Conservation (phyloP, 2,329 filamentous ascomycete genomes). For the Massarina eburnea region DNA sequence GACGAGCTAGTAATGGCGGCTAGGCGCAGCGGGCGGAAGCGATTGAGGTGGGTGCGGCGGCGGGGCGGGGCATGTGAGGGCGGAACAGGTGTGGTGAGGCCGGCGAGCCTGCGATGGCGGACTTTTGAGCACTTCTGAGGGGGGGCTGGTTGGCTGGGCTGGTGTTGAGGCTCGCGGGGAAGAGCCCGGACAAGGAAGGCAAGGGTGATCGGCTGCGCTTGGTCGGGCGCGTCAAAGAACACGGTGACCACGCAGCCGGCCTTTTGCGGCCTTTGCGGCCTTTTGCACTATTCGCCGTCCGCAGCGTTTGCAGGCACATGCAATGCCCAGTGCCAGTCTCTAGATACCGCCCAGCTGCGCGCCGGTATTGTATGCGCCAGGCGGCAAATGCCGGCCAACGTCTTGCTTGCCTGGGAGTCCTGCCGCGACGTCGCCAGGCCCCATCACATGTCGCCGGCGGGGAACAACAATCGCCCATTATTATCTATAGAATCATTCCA, state of each 20-base stretch:
- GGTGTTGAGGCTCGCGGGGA: constrained; percentile 13
- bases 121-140: not conserved
- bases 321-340: too few species aligned
- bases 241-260: too few species aligned
- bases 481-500: too few species aligned
- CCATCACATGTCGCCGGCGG: too few species aligned
- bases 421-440: too few species aligned
- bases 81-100: constrained; percentile 4
- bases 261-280: too few species aligned
- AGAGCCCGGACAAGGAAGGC: constrained; percentile 4
- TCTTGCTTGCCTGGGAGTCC: too few species aligned
- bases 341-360: too few species aligned
- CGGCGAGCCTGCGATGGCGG: not conserved
- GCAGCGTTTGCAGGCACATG: not conserved
- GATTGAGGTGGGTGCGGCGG: constrained; percentile 12
- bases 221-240: constrained; percentile 12
- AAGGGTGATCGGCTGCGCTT: constrained; percentile 1
- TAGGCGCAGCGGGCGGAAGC: constrained; percentile 7
- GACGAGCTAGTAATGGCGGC: constrained; percentile 21
- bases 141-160: constrained; percentile 9
- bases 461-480: constrained; percentile 2
- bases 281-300: not conserved
- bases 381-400: too few species aligned
- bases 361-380: too few species aligned
- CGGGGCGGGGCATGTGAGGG: constrained; percentile 14